Evolutionary conservation across 345 rosid genomes (phyloP), one percentile per base, ranked within the genome.

Genomic region (Salix caprea): DNA sequence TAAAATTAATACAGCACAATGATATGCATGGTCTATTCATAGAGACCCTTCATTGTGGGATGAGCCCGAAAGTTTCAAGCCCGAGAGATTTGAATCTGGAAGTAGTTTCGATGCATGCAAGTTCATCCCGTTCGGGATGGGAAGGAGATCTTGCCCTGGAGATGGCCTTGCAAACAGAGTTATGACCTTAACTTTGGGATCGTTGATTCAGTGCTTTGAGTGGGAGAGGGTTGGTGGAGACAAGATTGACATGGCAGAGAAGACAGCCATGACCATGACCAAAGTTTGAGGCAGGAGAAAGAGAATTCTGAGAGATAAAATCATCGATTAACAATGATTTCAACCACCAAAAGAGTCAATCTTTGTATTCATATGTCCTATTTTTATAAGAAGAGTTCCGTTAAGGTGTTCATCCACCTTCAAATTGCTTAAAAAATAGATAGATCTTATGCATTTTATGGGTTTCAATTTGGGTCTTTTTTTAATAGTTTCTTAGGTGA

Each of bases 141-240:
- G 71, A 39, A 67, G 71, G 44, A 12, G 71, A 67, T 32, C 71
- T 19, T 67, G 71, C 12, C 71, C 79, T 0, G 65, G 83, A 0
- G 72, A 67, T 1, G 58, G 69, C 16, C 37, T 80, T 7, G 82
- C 84, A 4, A 80, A 80, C 5, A 44, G 77, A 2, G 23, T 75
- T 18, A n/a, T 80, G 71, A 71, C 54, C 16, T 42, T 74, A 26
- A 68, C 76, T 5, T 32, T 83, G 30, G 86, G 81, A 15, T 50
- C 77, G 0, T 28, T 83, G 72, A 80, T 80, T 62, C 78, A 80
- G 26, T 76, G 81, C 68, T 80, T 80, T 50, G 78, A 79, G 0
- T 77, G 72, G 83, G 66, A 28, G 23, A 48, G 64, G 60, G 34
- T 74, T 74, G 34, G 44, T 32, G 71, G 12, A 44, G n/a, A 50